Evolutionary conservation across 2,329 filamentous ascomycete species (phyloP), one percentile per base, ranked within the genome.

Genomic region (Diaporthe humulicola): DNA sequence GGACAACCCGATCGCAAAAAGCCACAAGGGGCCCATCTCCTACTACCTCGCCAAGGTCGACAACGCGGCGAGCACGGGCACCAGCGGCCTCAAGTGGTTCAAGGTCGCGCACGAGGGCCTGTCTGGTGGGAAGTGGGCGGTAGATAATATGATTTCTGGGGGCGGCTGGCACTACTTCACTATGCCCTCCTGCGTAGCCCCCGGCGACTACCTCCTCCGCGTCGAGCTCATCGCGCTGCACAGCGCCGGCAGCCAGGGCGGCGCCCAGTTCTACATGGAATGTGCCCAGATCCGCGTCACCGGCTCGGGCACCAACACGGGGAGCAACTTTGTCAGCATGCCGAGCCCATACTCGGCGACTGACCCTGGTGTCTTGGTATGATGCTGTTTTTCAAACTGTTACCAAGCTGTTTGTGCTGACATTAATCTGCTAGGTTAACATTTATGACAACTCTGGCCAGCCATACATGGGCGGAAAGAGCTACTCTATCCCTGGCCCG

Each of bases 201-300:
- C 87, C 1, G 89, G 89, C 56, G 84, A 90, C 71, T 90, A 90
- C 77, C 85, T 91, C 40, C 82, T 91, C 79, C 85, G 89, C 58
- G 86, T 88, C 38, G 89, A 91, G 83, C 84, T 88, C 52, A 84
- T 90, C 56, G 88, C 88, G 8, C 83, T 90, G 64, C 88, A 90
- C 81, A 85, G 86, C 30, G 88, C 88, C 17, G 80, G 81, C 73
- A 79, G 75, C 19, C 75, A 76, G 28, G 85, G 82, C 66, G 81
- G 79, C 22, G 85, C 85, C 0, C 85, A 87, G 80, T 86, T 86
- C 80, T 86, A 86, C 82, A 83, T 83, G 79, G 83, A 82, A 58
- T 87, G 85, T 75, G 85, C 84, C 10, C 85, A 87, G 79, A 80
- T 86, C 76, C 82, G 80, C 70, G 80, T 85, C 50, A 81, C 82